Conservation (phyloP, 805 yeast species). For the Pichia nanzhaoensis region DNA sequence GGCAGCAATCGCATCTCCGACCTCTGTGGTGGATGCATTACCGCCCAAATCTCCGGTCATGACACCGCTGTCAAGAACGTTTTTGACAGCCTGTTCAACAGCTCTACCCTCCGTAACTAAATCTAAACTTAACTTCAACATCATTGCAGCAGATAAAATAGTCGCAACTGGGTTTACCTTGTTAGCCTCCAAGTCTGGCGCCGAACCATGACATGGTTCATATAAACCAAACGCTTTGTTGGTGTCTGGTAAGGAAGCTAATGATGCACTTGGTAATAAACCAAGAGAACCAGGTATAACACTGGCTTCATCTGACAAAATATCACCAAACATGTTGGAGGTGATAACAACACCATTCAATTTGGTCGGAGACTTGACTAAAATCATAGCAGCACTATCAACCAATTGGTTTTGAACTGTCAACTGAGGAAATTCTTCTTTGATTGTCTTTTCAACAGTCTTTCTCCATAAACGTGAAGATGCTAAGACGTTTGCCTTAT, state of each 20-base stretch:
- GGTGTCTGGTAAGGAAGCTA: conserved; percentile 94
- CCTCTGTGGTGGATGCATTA: conserved; percentile 73
- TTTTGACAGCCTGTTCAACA: conserved; percentile 79
- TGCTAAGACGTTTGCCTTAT: conserved; percentile 96
- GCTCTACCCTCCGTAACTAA: conserved; percentile 80
- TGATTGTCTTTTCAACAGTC: conserved; percentile 79
- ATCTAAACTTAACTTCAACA: conserved; percentile 87
- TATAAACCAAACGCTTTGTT: conserved; percentile 92
- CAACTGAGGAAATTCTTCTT: conserved; percentile 85
- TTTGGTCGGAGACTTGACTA: conserved; percentile 84
- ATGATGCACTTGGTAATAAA: conserved; percentile 89
- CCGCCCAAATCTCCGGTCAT: conserved; percentile 94
- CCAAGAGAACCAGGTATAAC: conserved; percentile 98
- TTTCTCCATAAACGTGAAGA: conserved; percentile 95
- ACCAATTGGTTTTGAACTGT: conserved; percentile 88
- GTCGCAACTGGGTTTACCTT: conserved; percentile 96
- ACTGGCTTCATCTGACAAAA: conserved; percentile 95
- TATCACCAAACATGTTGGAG: conserved; percentile 97
- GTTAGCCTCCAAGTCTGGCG: conserved; percentile 84
- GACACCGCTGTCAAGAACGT: conserved; percentile 73
- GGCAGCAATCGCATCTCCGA: conserved; percentile 86
- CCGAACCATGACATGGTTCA: conserved; percentile 98
- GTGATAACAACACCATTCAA: conserved; percentile 92
- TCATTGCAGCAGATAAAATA: conserved; percentile 93
- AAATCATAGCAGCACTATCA: conserved; percentile 98